phyloP scores from a whole-genome alignment of 1,284 basidiomycete species.

The Mycena citricolor region DNA sequence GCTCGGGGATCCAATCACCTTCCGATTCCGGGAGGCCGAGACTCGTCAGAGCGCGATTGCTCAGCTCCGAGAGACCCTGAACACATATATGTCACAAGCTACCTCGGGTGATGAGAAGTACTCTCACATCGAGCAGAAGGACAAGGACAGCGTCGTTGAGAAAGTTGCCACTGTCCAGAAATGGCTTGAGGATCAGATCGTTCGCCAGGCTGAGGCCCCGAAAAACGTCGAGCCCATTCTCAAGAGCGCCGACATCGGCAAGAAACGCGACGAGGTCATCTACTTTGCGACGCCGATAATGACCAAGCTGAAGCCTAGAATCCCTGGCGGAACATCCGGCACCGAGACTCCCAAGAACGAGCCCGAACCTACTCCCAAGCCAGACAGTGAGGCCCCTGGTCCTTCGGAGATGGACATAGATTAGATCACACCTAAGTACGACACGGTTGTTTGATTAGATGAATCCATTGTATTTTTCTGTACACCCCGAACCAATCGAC shows the following conservation, averaged over 20 bases:
- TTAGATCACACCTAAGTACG: constrained; percentile 45
- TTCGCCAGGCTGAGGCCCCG: constrained; percentile 79
- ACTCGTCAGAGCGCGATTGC: constrained; percentile 72
- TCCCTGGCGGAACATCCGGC: constrained; percentile 44
- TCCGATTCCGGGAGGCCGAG: constrained; percentile 80
- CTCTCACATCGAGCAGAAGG: constrained; percentile 85
- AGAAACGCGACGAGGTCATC: constrained; percentile 87
- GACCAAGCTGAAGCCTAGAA: constrained; percentile 86
- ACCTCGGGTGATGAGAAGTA: constrained; percentile 82
- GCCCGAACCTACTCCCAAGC: constrained; percentile 52
- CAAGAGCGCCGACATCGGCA: constrained; percentile 76
- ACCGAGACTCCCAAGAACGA: constrained; percentile 67
- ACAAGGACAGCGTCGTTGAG: constrained; percentile 82
- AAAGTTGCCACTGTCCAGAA: constrained; percentile 81
- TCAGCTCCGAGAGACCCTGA: constrained; percentile 81
- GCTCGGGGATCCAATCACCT: constrained; percentile 81
- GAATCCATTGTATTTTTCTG: too few relatives aligned
- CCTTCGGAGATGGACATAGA: constrained; percentile 83
- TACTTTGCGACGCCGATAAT: constrained; percentile 84
- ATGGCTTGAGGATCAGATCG: constrained; percentile 91
- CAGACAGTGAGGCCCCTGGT: constrained; percentile 43
- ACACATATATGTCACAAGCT: constrained; percentile 80
- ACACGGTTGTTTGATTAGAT: too few relatives aligned
- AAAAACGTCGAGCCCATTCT: constrained; percentile 87
- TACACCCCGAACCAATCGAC: too few relatives aligned